Percentiles rank a stretch among this genome's conserved stretches.
Evolutionary conservation across 2,329 filamentous ascomycete genomes (phyloP).

Genomic region (Graphiopsis chlorocephala): DNA sequence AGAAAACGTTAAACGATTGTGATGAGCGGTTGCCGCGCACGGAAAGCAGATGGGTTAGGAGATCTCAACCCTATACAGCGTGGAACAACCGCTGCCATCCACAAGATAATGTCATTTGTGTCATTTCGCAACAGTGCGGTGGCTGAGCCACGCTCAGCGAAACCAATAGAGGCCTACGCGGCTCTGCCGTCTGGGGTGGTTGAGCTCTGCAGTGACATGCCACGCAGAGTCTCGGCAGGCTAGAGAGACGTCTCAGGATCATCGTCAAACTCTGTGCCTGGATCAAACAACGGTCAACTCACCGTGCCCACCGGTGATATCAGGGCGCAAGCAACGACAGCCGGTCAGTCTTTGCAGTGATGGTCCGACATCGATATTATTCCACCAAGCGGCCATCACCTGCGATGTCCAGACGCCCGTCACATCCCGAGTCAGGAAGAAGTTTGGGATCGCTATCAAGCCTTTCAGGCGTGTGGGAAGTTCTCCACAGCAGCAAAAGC

Average conservation of each 20-base stretch:
- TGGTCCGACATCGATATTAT: background rate
- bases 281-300: background rate
- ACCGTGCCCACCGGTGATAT: background rate
- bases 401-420: background rate
- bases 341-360: background rate
- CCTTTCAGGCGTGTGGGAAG: background rate
- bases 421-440: background rate
- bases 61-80: conserved; percentile 1
- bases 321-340: background rate
- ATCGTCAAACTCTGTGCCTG: background rate
- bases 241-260: background rate
- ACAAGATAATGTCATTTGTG: background rate
- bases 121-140: conserved; percentile 9
- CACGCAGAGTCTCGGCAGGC: background rate
- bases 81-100: background rate
- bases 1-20: background rate
- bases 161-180: background rate
- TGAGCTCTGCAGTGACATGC: conserved; percentile 5
- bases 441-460: background rate
- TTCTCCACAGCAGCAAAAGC: background rate
- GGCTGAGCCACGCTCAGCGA: conserved; percentile 12
- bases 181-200: background rate
- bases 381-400: background rate
- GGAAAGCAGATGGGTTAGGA: background rate
- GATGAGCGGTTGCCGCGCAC: background rate